A percentile compares a stretch with the other conserved stretches of the same genome.
phyloP scores from a whole-genome alignment of 805 yeast species.

The Cyberlindnera maritima region DNA sequence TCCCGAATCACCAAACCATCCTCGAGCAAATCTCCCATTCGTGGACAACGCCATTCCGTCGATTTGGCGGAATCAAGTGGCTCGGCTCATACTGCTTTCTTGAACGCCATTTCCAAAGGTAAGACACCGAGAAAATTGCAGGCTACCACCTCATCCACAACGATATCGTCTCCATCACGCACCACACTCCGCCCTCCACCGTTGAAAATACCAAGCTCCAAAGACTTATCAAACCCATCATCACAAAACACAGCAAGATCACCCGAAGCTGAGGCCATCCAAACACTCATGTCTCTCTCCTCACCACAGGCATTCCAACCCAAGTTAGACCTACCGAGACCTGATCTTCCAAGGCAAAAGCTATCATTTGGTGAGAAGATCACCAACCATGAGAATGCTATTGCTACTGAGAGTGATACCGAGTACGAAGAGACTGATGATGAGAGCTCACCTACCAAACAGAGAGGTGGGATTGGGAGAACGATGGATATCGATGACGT shows the following conservation, averaged over 20 bases:
- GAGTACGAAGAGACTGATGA: conserved; percentile 18
- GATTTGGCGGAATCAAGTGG: conserved; percentile 27
- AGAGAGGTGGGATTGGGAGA: background rate
- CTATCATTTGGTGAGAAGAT: conserved; percentile 24
- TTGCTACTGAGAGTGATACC: conserved; percentile 20
- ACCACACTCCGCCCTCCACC: conserved; percentile 11
- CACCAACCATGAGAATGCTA: conserved; percentile 10
- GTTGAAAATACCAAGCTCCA: conserved; percentile 3
- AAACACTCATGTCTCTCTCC: conserved; percentile 39
- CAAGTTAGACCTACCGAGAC: conserved; percentile 1
- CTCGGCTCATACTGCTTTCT: conserved; percentile 39
- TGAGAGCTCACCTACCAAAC: conserved; percentile 10
- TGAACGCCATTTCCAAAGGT: conserved; percentile 35
- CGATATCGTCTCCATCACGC: background rate
- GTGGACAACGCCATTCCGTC: conserved; percentile 18
- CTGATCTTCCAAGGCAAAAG: conserved; percentile 20
- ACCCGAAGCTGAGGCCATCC: conserved; percentile 40
- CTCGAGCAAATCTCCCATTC: conserved; percentile 8
- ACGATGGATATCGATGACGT: conserved; percentile 12
- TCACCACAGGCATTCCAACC: conserved; percentile 16
- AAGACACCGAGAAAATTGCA: conserved; percentile 27
- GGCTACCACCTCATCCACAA: background rate
- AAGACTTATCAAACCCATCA: background rate
- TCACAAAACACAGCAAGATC: conserved; percentile 8
- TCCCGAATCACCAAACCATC: conserved; percentile 16